Base-by-base conservation (phyloP, 805 yeast genomes). In the Candida xyloterini region DNA sequence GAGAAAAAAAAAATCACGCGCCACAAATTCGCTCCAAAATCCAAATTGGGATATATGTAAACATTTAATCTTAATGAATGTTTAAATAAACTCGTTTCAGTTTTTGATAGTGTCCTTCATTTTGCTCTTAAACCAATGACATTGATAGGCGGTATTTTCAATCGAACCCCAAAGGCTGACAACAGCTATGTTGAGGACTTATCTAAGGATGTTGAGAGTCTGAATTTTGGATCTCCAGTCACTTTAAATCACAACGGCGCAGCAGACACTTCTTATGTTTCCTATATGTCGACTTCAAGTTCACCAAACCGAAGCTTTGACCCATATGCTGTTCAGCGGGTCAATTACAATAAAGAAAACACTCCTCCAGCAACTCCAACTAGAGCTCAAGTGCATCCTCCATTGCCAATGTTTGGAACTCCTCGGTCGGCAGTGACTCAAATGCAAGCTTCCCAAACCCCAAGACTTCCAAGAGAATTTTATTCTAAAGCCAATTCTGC, bases 401-500 rank as follows among this genome's bases (percentile, higher is more conserved):
- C 49, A 20, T 33, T 53, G 7, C 46, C 53, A 2, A 11, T 41
- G 24, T 48, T 43, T 38, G 48, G 50, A 1, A 44, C 58, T 23
- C 55, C 63, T 28, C 37, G 55, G 31, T 41, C 50, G 15, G 39
- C 57, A 10, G 50, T 51, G 27, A 41, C 51, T 22, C 42, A 44
- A 25, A 47, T 57, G 33, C 52, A 54, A 10, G 50, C 50, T 26
- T 37, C 52, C 22, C 42, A 46, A 22, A 47, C 58, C 10, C 55
- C 55, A 10, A 52, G 64, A 34, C 41, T 59, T 15, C 55, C 47
- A 21, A 51, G 60, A 26, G 84, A 78, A 20, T 79, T 81, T 51
- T 68, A 72, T 46, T 56, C 62, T 40, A 77, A 76, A 56, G 84
- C 90, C 6, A 73, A 78, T 43, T 73, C 78, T 31, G 81, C 84